phyloP scores from a whole-genome alignment of 257 asterid genomes.

The Solanum peruvianum region DNA sequence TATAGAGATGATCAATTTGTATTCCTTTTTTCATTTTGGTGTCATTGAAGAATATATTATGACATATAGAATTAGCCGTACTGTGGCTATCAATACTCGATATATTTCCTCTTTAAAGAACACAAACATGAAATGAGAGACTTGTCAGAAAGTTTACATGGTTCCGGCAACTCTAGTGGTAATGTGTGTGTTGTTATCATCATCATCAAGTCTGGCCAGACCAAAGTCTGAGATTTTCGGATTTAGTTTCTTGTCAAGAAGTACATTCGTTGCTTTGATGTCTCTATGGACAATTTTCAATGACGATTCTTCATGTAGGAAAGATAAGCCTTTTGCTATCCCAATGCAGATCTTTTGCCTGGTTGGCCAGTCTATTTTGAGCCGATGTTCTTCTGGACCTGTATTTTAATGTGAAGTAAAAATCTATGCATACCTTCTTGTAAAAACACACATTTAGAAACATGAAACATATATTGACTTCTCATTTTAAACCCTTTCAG shows the following conservation, averaged over 20 bases:
- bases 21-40: neutral
- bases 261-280: neutral
- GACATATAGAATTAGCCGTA: neutral
- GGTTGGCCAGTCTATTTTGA: neutral
- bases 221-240: slow-evolving; percentile 6
- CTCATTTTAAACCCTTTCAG: neutral
- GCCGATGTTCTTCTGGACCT: neutral
- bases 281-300: slow-evolving; percentile 2
- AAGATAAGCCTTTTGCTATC: slow-evolving; percentile 1
- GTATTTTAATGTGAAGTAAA: neutral
- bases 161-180: slow-evolving; percentile 3
- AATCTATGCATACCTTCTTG: neutral
- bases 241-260: slow-evolving; percentile 1
- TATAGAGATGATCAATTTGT: neutral
- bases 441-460: neutral
- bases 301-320: neutral
- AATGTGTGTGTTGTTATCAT: neutral
- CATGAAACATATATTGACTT: neutral
- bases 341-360: neutral
- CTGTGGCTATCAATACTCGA: neutral
- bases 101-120: neutral
- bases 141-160: neutral
- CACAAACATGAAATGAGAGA: neutral
- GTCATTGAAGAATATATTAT: neutral
- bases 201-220: neutral